These are phyloP conservation scores for Thalassiosira exigua DNA, from an alignment of 352 stramenopile species.

Conservation along the genomic window DNA sequence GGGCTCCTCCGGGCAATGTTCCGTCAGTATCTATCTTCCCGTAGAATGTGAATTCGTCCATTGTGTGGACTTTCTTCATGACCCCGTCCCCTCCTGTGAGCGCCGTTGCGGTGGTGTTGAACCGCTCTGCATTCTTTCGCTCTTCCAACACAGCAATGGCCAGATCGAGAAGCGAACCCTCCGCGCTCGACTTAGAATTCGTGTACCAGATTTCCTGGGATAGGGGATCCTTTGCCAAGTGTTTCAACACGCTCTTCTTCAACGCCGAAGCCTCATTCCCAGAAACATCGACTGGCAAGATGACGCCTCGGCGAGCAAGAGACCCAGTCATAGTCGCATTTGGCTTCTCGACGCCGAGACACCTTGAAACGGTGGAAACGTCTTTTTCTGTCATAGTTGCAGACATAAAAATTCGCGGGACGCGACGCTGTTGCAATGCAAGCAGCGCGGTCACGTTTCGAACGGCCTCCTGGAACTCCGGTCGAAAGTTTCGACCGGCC, in stretches of 20 bases:
- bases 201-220: slow-evolving; percentile 9
- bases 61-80: slow-evolving; percentile 11
- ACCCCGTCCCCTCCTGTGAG: background rate
- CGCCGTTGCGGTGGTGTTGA: background rate
- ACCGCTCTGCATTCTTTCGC: too few species aligned
- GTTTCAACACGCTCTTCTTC: background rate
- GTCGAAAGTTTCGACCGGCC: slow-evolving; percentile 13
- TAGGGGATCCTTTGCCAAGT: slow-evolving; percentile 1
- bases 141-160: too few species aligned
- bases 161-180: background rate
- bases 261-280: background rate
- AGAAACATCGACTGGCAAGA: background rate
- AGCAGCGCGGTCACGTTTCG: background rate
- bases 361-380: background rate
- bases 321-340: background rate
- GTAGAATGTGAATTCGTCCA: slow-evolving; percentile 9
- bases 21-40: too few species aligned
- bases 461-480: slow-evolving; percentile 21
- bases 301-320: slow-evolving; percentile 1
- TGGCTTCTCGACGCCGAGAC: background rate
- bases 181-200: slow-evolving; percentile 13
- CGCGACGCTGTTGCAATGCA: background rate
- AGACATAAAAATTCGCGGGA: background rate
- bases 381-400: background rate
- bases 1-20: too few species aligned